phyloP scores from a whole-genome alignment of 2,329 filamentous ascomycete species.

The Verticillium dahliae region DNA sequence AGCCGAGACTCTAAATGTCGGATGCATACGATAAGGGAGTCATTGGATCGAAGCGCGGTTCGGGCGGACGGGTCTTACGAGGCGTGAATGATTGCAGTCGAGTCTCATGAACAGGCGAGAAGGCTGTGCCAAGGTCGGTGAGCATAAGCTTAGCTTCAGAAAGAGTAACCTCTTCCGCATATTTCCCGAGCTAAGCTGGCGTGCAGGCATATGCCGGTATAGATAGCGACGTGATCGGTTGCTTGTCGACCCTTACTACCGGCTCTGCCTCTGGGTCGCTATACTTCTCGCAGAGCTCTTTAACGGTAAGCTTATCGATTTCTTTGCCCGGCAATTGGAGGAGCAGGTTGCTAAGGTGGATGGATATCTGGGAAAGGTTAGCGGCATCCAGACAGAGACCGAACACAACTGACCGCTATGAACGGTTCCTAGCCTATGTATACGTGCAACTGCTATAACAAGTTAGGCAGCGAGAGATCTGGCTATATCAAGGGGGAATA shows the following conservation, averaged over 20 bases:
- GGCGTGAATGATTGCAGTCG: constrained; percentile 20
- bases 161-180: constrained; percentile 21
- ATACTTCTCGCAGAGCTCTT: constrained; percentile 18
- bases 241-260: constrained; percentile 12
- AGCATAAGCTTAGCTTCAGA: constrained; percentile 14
- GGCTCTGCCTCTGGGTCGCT: constrained; percentile 15
- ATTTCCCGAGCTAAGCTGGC: constrained; percentile 26
- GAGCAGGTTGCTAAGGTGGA: constrained; percentile 27
- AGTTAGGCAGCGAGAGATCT: constrained; percentile 11
- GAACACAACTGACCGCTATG: constrained; percentile 13
- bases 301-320: constrained; percentile 15
- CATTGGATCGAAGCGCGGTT: constrained; percentile 23
- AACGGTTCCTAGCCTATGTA: constrained; percentile 15
- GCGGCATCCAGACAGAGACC: too few relatives aligned
- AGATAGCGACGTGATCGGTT: constrained; percentile 10
- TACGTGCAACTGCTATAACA: constrained; percentile 14
- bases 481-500: constrained; percentile 10
- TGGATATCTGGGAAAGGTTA: constrained; percentile 10
- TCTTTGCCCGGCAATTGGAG: constrained; percentile 11
- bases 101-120: constrained; percentile 15
- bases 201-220: constrained; percentile 21
- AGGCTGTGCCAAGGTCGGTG: constrained; percentile 28
- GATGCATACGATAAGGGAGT: constrained; percentile 24
- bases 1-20: constrained; percentile 96
- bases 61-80: constrained; percentile 23